Base-by-base conservation (phyloP, 164 flowering plant species). In the Umbellularia californica region DNA sequence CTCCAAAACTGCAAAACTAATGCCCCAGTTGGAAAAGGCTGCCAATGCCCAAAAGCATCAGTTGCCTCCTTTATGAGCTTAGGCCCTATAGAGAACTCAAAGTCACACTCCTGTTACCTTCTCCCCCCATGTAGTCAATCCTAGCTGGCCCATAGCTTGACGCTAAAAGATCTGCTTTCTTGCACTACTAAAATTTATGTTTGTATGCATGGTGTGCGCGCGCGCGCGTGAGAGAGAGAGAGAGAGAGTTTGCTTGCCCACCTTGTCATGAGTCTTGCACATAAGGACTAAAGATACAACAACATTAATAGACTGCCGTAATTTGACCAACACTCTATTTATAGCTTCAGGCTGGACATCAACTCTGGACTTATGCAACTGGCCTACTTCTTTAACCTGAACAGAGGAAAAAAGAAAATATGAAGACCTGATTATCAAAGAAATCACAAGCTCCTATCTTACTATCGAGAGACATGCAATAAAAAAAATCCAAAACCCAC, bases 251-350 rank as follows among this genome's bases (percentile, higher is more conserved):
- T 67, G 30, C 24, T 72, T 74, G 74, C 76, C 55, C 52, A 90
- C 98, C 98, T 89, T 93, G 72, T 88, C 87, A 78, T 82, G 86
- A 70, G 82, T 85, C 79, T 82, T 86, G 90, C 97, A 91, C 81
- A 90, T 72, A 74, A 83, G 83, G 65, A 90, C 89, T 63, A 93
- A 82, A 60, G 95, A 86, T 52, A 91, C 98, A 68, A 87, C 80
- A 50, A 91, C 92, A 80, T 87, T 85, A 30, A 90, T 91, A 58
- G 87, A 86, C 72, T 85, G 87, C 6, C 70, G 84, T 22, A 87
- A 72, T 76, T 86, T 84, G 58, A 67, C 75, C 72, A 93, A 78
- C 70, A 86, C 75, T 50, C 72, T 70, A 71, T 84, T 82, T 50
- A 84, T 77, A 73, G 78, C 50, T 80, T 86, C 87, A 70, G 11